Conservation (phyloP, 495 filamentous ascomycete genomes). For the Achaetomiella virescens region DNA sequence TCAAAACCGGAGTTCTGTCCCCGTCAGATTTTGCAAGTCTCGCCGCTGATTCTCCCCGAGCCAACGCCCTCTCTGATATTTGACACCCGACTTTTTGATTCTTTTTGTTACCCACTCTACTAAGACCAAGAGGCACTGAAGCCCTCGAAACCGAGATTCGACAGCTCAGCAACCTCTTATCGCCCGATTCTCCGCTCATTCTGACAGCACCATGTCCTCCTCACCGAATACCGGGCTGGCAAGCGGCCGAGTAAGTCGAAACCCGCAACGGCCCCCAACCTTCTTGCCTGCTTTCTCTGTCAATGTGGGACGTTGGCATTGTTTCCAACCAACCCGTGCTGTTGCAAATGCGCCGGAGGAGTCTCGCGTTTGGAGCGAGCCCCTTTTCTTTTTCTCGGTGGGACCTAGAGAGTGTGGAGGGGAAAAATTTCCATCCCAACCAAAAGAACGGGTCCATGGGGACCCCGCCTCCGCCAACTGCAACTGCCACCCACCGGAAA, state of each 20-base stretch:
- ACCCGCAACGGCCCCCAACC: no score
- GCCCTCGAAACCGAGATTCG: no score
- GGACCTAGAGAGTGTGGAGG: not conserved
- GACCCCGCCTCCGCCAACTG: not conserved
- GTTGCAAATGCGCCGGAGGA: not conserved
- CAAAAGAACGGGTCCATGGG: not conserved
- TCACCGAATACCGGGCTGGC: conserved; percentile 29
- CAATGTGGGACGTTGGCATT: no score
- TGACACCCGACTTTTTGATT: no score
- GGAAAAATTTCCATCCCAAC: not conserved
- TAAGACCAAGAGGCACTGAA: no score
- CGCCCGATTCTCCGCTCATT: not conserved
- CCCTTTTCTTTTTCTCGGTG: not conserved
- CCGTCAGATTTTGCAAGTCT: no score
- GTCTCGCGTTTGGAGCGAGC: not conserved
- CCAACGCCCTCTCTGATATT: no score
- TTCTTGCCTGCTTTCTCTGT: no score
- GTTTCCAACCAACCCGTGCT: not conserved
- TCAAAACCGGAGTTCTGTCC: no score
- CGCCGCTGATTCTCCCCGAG: no score
- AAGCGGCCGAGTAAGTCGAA: conserved; percentile 30
- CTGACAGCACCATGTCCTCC: conserved; percentile 13
- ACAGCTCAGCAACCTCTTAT: not conserved
- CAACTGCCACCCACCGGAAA: no score
- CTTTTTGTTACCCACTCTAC: no score